phyloP scores from a whole-genome alignment of 768 basidiomycete genomes.

The Tricholoma flavovirens region DNA sequence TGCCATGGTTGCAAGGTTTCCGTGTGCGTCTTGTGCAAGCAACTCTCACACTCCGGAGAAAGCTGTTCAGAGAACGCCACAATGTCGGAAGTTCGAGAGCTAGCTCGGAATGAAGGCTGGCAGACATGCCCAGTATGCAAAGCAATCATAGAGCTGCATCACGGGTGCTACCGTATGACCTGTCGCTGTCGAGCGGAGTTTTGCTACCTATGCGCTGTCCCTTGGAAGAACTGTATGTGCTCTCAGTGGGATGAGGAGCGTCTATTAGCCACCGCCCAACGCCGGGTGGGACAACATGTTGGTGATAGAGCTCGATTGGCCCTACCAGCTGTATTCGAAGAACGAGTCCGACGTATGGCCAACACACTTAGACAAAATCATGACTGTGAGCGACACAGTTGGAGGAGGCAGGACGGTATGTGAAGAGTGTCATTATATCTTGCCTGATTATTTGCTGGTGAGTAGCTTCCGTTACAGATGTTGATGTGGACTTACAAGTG shows the following conservation, averaged over 20 bases:
- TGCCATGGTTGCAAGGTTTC: constrained; percentile 36
- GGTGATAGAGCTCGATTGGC: constrained; percentile 21
- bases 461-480: background rate
- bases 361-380: constrained; percentile 44
- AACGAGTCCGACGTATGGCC: constrained; percentile 27
- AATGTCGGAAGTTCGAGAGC: constrained; percentile 35
- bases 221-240: constrained; percentile 58
- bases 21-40: constrained; percentile 48
- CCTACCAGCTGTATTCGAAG: constrained; percentile 22
- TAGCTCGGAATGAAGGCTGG: constrained; percentile 45
- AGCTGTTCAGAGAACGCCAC: constrained; percentile 39
- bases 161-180: constrained; percentile 63
- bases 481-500: background rate
- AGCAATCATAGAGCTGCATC: constrained; percentile 50
- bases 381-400: constrained; percentile 41
- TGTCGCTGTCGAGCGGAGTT: constrained; percentile 54
- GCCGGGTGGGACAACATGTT: constrained; percentile 26
- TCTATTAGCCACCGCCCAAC: constrained; percentile 25
- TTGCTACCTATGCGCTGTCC: constrained; percentile 58
- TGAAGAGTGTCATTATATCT: constrained; percentile 31
- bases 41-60: constrained; percentile 32
- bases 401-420: constrained; percentile 43
- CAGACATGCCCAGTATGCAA: constrained; percentile 48
- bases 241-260: background rate
- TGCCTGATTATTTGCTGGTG: constrained; percentile 12